phyloP scores from a whole-genome alignment of 305 asterid species.

The Fraxinus latifolia region DNA sequence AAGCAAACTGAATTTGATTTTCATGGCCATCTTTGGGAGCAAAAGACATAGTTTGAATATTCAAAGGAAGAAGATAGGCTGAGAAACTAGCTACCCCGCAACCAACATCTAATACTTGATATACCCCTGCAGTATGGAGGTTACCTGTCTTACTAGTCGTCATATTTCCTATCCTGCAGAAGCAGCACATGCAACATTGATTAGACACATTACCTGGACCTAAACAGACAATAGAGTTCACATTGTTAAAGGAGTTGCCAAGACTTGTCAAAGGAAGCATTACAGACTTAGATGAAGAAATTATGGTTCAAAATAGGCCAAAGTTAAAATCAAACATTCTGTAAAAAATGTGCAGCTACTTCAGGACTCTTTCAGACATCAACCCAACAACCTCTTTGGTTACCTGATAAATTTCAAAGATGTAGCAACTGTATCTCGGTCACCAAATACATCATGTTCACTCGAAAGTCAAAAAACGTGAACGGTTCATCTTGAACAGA shows the following conservation, averaged over 20 bases:
- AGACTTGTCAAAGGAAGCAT: background rate
- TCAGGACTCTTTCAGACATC: background rate
- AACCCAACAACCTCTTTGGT: background rate
- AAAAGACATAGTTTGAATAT: constrained; percentile 83
- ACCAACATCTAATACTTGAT: constrained; percentile 88
- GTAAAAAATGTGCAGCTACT: background rate
- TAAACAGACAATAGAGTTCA: background rate
- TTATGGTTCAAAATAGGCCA: background rate
- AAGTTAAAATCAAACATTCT: background rate
- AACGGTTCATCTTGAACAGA: background rate
- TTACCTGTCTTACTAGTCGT: constrained; percentile 65
- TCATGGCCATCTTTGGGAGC: constrained; percentile 95
- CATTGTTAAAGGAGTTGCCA: background rate
- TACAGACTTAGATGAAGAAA: background rate
- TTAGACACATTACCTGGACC: background rate
- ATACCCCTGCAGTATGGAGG: constrained; percentile 64
- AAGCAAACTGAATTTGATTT: constrained; percentile 90
- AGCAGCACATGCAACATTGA: constrained; percentile 8
- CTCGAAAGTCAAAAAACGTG: background rate
- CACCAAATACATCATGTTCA: background rate
- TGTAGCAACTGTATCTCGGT: background rate
- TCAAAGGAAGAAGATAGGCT: constrained; percentile 76
- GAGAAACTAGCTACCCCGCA: constrained; percentile 98
- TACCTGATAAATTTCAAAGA: background rate
- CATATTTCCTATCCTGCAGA: constrained; percentile 86